A percentile compares a stretch with the other conserved stretches of the same genome.
phyloP scores from a whole-genome alignment of 1,139 yeast species.

The Pichia sorboxylosa region DNA sequence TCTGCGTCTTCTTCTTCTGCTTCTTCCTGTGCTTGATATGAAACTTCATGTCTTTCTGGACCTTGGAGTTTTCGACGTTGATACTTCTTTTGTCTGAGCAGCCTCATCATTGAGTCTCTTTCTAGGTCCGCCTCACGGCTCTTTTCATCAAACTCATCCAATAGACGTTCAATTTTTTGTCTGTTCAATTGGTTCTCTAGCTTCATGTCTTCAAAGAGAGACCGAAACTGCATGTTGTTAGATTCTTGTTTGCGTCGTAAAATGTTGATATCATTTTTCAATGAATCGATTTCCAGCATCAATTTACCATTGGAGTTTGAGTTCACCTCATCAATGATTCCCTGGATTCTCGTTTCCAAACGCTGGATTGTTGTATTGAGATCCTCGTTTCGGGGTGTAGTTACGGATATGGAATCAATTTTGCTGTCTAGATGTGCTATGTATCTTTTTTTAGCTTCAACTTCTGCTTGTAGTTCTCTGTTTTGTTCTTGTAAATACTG shows the following conservation, averaged over 20 bases:
- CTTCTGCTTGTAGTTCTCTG: slow-evolving; percentile 7
- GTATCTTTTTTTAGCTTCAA: slow-evolving; percentile 5
- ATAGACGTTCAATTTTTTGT: slow-evolving; percentile 16
- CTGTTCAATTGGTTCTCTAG: slow-evolving; percentile 17
- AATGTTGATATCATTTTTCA: slow-evolving; percentile 15
- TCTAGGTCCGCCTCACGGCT: no score
- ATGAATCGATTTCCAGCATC: slow-evolving; percentile 12
- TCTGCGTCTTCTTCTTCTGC: background rate
- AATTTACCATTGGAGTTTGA: slow-evolving; percentile 12
- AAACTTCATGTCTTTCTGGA: no score
- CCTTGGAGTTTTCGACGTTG: no score
- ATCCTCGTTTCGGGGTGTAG: background rate
- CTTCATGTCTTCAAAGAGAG: slow-evolving; percentile 19
- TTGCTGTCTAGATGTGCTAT: slow-evolving; percentile 6
- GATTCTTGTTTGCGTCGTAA: slow-evolving; percentile 19
- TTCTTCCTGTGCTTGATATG: no score
- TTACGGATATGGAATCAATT: background rate
- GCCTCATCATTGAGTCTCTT: no score
- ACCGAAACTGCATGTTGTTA: slow-evolving; percentile 17
- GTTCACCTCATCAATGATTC: slow-evolving; percentile 10
- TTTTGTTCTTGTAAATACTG: background rate
- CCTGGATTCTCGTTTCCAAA: slow-evolving; percentile 12
- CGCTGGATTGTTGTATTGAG: slow-evolving; percentile 7
- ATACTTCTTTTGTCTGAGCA: no score
- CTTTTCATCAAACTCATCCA: slow-evolving; percentile 16